Base-by-base conservation (phyloP, 2,329 filamentous ascomycete genomes). In the Sarocladiaceae sp. region DNA sequence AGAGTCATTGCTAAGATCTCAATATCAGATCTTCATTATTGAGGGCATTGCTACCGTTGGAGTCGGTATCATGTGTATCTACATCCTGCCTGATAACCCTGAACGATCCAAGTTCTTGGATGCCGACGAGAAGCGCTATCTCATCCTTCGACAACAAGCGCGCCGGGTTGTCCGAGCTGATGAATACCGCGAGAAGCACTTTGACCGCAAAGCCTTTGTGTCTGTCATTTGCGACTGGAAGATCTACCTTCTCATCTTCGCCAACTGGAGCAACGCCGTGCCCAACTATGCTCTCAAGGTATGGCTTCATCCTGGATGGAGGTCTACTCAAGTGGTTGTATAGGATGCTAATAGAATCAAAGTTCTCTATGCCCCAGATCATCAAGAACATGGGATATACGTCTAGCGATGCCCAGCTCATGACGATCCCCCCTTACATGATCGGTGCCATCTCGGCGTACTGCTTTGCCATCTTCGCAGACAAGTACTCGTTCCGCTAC, bases 181-280 rank as follows among this genome's bases (percentile, higher is more conserved):
- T 13, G 51, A 57, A 16, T 54, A 54, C 45, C 48, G 55, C 7
- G 51, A 58, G 43, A 50, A 58, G 16, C 55, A 56, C 41, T 61
- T 68, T 33, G 57, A 63, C 44, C 57, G 53, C 49, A 47, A 54
- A 1, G 53, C 58, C 1, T 51, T 69, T n/a, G 50, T 61, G 6
- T 59, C 62, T 6, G 69, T 73, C 3, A 44, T 73, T 1, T 58
- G 56, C 5, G 70, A 74, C 51, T 73, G 68, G 63, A 71, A 75
- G 53, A 67, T 66, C 12, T 66, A 63, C 47, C 53, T 64, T 9
- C 48, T 74, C 6, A 64, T 67, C 18, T 55, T 72, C 15, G 61
- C 62, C 42, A 69, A 64, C 51, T 67, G 63, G 61, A 68, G 60
- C 16, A 69, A 69, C 35, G 57, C 66, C 0, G 63, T 65, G 1